phyloP scores from a whole-genome alignment of 1,284 basidiomycete species.

The Lignosus rhinocerotis region DNA sequence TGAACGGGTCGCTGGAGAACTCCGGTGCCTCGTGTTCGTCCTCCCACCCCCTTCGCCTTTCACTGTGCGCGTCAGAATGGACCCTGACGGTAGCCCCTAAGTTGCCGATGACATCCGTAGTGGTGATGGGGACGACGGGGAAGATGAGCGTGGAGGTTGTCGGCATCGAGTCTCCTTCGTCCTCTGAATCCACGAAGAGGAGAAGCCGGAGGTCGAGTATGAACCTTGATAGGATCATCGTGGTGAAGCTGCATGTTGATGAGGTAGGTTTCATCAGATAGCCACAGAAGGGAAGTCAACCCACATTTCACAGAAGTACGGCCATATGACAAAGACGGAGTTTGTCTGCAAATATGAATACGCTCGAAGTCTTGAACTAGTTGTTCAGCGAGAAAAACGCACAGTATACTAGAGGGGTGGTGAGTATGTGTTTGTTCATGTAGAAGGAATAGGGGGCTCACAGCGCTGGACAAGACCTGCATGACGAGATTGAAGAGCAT shows the following conservation, averaged over 20 bases:
- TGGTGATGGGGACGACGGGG: neutral
- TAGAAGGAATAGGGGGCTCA: neutral
- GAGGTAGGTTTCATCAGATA: no score
- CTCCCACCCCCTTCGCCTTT: neutral
- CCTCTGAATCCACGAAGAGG: neutral
- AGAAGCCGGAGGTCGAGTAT: neutral
- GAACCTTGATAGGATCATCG: neutral
- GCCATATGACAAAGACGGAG: neutral
- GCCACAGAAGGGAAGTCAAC: neutral
- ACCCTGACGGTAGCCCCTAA: neutral
- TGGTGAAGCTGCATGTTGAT: neutral
- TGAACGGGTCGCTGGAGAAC: neutral
- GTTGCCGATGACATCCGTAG: constrained; percentile 2
- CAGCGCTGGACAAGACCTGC: neutral
- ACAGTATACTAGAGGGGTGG: neutral
- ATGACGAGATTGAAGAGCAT: constrained; percentile 1
- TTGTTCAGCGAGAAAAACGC: neutral
- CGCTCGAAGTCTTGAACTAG: neutral
- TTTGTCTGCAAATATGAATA: neutral
- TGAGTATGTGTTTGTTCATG: neutral
- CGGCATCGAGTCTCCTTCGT: neutral
- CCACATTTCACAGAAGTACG: constrained; percentile 1
- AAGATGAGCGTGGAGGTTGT: neutral
- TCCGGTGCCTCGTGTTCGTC: neutral
- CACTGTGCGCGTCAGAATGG: neutral